These are phyloP conservation scores for Stachybotrys elegans DNA, from an alignment of 2,329 filamentous ascomycete species.

Conservation along the genomic window DNA sequence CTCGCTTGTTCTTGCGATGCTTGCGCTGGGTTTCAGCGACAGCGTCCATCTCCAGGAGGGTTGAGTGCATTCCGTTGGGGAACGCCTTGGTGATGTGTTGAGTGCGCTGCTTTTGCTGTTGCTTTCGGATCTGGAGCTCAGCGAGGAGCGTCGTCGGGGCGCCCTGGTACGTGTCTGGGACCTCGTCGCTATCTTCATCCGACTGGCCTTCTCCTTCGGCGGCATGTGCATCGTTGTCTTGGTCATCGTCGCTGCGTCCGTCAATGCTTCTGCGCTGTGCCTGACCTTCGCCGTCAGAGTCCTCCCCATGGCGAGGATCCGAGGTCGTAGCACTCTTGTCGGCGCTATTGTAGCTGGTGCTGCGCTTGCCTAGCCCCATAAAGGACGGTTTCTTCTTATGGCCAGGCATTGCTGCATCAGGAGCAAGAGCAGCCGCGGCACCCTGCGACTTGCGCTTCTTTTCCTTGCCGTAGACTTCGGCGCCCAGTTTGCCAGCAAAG, in stretches of 20 bases:
- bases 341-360: slow-evolving; percentile 20
- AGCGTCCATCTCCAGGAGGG: slow-evolving; percentile 83
- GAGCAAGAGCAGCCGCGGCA: slow-evolving; percentile 18
- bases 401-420: slow-evolving; percentile 16
- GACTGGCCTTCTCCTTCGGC: slow-evolving; percentile 27
- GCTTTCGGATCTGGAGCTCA: slow-evolving; percentile 86
- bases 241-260: slow-evolving; percentile 21
- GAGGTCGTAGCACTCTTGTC: slow-evolving; percentile 17
- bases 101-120: slow-evolving; percentile 77
- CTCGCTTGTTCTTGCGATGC: slow-evolving; percentile 66
- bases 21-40: slow-evolving; percentile 81
- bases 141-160: slow-evolving; percentile 86
- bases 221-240: slow-evolving; percentile 16
- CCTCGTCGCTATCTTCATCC: slow-evolving; percentile 37
- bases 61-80: slow-evolving; percentile 82
- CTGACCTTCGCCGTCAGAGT: slow-evolving; percentile 13
- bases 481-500: slow-evolving; percentile 69
- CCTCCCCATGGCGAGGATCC: slow-evolving; percentile 21
- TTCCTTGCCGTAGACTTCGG: slow-evolving; percentile 66
- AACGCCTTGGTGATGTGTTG: slow-evolving; percentile 51
- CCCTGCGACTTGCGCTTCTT: slow-evolving; percentile 42
- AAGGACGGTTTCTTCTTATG: slow-evolving; percentile 45
- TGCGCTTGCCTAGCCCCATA: slow-evolving; percentile 40
- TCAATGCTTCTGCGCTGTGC: slow-evolving; percentile 16
- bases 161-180: slow-evolving; percentile 54